Evolutionary conservation across 345 rosid species (phyloP), one percentile per base, ranked within the genome.

Genomic region (thale cress (Arabidopsis thaliana)): DNA sequence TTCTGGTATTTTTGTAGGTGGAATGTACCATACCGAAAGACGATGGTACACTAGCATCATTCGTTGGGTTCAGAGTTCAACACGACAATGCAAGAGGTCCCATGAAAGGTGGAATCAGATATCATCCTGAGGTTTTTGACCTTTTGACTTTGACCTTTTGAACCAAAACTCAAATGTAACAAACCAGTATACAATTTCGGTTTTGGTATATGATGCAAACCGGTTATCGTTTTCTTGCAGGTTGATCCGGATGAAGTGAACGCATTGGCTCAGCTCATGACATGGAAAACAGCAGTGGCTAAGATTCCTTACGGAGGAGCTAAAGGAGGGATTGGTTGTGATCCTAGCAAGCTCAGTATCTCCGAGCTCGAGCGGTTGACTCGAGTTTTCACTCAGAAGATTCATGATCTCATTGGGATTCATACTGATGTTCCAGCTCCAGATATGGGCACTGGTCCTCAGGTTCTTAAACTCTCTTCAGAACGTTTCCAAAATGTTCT

Each of bases 41-140:
- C 79, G 98, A 93, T 75, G 96, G 97, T 3, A 84, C 85, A 41
- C 69, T 91, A 62, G 90, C 74, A n/a, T 87, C 97, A 0, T 91
- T 85, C 53, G 76, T 91, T 59, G 97, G 98, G 37, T 93, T 88
- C 57, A 88, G 98, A 86, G 85, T 91, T 46, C 98, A 93, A 52
- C 97, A 93, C 75, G 97, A 91, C 79, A 91, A 89, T 80, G 84
- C 96, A 28, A 90, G 98, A 44, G 98, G 98, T 13, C 96, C 96
- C 37, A 93, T 83, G 82, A 83, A 80, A 74, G 85, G 85, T 25
- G 85, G 85, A 66, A 80, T 83, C 69, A 75, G 85, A 60, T 80
- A 83, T 61, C 85, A 83, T 49, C 85, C 83, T 4, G 85, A 83
- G 83, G 82, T 82, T 60, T 45, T 16, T 42, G 42, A 38, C 41